These are phyloP conservation scores for Helichrysum umbraculigerum DNA, from an alignment of 129 eudicot genomes.

Conservation along the genomic window DNA sequence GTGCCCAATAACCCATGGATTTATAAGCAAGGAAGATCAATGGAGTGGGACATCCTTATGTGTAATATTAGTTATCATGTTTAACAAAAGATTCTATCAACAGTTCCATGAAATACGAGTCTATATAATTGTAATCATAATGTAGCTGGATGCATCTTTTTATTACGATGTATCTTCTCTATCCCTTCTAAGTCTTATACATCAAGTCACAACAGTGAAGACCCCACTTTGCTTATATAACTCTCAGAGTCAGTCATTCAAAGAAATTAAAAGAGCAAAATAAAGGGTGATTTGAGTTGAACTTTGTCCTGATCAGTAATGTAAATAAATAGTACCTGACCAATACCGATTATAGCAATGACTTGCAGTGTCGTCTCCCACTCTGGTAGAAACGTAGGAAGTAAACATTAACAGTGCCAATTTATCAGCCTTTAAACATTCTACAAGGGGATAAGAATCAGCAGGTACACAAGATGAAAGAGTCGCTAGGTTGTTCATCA, in stretches of 20 bases:
- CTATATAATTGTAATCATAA: too few species aligned
- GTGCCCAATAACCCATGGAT: neutral
- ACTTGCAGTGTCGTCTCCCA: constrained; percentile 90
- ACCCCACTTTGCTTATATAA: neutral
- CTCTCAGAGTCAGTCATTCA: neutral
- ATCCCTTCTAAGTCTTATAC: too few species aligned
- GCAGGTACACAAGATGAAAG: neutral
- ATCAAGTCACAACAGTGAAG: neutral
- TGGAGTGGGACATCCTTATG: neutral
- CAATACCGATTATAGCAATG: constrained; percentile 71
- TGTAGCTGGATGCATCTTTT: too few species aligned
- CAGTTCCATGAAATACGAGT: too few species aligned
- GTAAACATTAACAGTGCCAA: constrained; percentile 9
- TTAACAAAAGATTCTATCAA: neutral
- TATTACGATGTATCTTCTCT: too few species aligned
- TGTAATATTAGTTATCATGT: neutral
- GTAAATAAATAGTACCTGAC: constrained; percentile 54
- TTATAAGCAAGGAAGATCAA: neutral
- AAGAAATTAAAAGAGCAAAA: constrained; percentile 25
- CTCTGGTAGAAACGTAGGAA: constrained; percentile 47
- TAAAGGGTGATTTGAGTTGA: neutral
- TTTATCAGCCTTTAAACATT: constrained; percentile 18
- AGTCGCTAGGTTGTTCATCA: neutral
- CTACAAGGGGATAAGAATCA: constrained; percentile 8
- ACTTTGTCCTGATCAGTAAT: constrained; percentile 6